Percentiles rank a stretch among this genome's conserved stretches.
phyloP scores from a whole-genome alignment of 2,329 filamentous ascomycete species.

The Aspergillus vadensis region DNA sequence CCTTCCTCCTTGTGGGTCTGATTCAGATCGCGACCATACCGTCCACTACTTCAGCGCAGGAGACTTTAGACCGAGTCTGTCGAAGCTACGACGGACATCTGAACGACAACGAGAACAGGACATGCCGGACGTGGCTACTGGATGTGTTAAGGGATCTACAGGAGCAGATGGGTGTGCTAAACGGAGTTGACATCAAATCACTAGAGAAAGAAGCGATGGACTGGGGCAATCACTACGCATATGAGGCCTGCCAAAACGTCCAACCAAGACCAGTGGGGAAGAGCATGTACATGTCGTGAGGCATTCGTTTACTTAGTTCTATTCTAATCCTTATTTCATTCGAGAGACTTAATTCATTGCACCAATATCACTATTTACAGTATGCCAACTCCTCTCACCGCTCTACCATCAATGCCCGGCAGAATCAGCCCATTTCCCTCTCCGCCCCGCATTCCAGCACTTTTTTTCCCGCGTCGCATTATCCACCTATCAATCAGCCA shows the following conservation, averaged over 20 bases:
- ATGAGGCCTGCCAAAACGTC: conserved; percentile 18
- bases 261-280: conserved; percentile 21
- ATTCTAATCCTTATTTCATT: not conserved
- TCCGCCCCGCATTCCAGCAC: conserved; percentile 15
- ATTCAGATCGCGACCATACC: conserved; percentile 25
- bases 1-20: conserved; percentile 27
- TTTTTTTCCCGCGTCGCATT: conserved; percentile 6
- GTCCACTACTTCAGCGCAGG: not conserved
- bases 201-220: conserved; percentile 24
- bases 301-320: not conserved
- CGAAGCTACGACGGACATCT: conserved; percentile 21
- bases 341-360: not conserved
- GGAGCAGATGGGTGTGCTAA: not conserved
- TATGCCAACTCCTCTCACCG: not conserved
- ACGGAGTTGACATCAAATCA: conserved; percentile 12
- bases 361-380: not conserved
- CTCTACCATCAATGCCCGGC: not conserved
- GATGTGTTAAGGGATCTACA: conserved; percentile 20
- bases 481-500: not conserved
- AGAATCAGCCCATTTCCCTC: not conserved
- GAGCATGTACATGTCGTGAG: not conserved
- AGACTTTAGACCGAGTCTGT: conserved; percentile 22
- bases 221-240: conserved; percentile 24
- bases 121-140: conserved; percentile 26
- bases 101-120: conserved; percentile 17